phyloP scores from a whole-genome alignment of 2,329 filamentous ascomycete genomes.

The Stachybotrys echinatus region DNA sequence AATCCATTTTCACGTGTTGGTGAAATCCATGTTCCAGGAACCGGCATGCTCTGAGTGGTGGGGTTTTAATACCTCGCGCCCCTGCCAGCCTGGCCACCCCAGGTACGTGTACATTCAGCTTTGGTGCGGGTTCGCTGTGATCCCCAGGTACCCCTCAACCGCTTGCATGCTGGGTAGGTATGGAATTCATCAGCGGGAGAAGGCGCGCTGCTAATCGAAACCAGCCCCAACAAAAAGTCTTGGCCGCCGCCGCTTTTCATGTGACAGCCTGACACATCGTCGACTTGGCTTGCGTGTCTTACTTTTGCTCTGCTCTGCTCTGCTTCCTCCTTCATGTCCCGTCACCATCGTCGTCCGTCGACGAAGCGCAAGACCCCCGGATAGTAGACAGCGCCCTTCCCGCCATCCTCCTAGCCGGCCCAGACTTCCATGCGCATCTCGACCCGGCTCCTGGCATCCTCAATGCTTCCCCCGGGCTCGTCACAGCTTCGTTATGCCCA shows the following conservation, averaged over 20 bases:
- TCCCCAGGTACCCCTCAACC: too few relatives aligned
- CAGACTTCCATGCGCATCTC: conserved; percentile 7
- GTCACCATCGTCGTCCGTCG: too few relatives aligned
- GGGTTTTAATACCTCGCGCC: neutral
- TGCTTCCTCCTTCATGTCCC: neutral
- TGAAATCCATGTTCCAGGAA: neutral
- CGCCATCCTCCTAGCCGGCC: too few relatives aligned
- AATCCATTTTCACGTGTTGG: neutral
- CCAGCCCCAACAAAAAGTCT: neutral
- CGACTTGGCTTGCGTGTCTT: conserved; percentile 1
- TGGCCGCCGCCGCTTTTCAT: neutral
- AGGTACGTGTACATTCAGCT: too few relatives aligned
- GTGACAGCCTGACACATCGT: neutral
- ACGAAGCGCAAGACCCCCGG: too few relatives aligned
- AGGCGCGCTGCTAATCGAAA: too few relatives aligned
- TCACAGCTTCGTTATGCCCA: conserved; percentile 36
- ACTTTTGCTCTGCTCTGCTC: conserved; percentile 3
- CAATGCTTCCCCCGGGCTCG: conserved; percentile 18
- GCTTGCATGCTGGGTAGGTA: too few relatives aligned
- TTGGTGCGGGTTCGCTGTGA: too few relatives aligned
- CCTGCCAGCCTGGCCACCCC: too few relatives aligned
- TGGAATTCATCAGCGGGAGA: too few relatives aligned
- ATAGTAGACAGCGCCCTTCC: too few relatives aligned
- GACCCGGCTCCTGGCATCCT: conserved; percentile 11
- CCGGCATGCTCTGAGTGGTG: neutral